phyloP scores from a whole-genome alignment of 2,329 filamentous ascomycete species.

The Ophioceras dolichostomum region DNA sequence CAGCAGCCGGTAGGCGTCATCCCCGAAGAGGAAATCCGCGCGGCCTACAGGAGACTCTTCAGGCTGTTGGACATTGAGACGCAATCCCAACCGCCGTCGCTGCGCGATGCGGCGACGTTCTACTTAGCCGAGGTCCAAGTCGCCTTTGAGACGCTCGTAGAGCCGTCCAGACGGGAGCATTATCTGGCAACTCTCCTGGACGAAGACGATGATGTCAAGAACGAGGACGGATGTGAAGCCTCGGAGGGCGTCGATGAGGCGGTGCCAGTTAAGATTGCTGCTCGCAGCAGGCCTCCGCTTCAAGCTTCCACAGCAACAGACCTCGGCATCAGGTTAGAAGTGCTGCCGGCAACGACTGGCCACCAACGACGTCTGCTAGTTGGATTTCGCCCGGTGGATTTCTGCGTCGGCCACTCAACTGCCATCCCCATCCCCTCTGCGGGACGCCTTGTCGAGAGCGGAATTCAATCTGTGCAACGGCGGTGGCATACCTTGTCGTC shows the following conservation, averaged over 20 bases:
- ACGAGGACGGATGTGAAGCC: no score
- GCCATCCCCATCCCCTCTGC: conserved; percentile 21
- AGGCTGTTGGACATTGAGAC: conserved; percentile 29
- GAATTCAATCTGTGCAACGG: neutral
- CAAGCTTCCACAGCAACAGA: conserved; percentile 19
- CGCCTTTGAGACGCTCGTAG: conserved; percentile 35
- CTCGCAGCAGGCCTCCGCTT: conserved; percentile 4
- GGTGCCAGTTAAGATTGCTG: no score
- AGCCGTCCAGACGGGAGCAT: conserved; percentile 24
- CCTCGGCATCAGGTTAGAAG: conserved; percentile 22
- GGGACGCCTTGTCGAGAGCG: conserved; percentile 8
- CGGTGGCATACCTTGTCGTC: conserved; percentile 9
- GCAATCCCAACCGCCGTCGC: conserved; percentile 24
- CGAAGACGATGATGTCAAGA: conserved; percentile 8
- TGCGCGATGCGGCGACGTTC: conserved; percentile 23
- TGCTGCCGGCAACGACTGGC: neutral
- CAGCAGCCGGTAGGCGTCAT: no score
- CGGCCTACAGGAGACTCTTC: conserved; percentile 31
- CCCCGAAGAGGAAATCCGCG: no score
- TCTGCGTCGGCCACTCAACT: conserved; percentile 24
- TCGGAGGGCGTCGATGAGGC: conserved; percentile 10
- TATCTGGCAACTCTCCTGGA: conserved; percentile 8
- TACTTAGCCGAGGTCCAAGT: conserved; percentile 28
- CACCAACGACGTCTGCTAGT: no score
- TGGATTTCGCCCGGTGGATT: conserved; percentile 23